Base-by-base conservation (phyloP, 2,329 filamentous ascomycete species). In the Chaetomium strumarium region DNA sequence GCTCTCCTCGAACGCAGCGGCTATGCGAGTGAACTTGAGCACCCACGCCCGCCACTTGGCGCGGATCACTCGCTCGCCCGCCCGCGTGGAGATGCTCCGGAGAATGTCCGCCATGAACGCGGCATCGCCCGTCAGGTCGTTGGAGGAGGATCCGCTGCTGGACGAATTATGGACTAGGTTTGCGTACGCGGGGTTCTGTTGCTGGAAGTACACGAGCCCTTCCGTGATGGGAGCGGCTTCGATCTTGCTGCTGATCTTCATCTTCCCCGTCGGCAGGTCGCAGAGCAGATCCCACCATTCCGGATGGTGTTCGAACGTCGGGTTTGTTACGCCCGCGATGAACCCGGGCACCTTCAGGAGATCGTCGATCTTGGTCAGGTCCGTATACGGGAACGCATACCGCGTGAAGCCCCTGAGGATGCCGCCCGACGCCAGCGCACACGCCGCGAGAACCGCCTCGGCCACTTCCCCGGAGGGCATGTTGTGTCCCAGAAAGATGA, bases 241-340 rank as follows among this genome's bases (percentile, higher is more conserved):
- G 59, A 97, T 91, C 62, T 84, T 85, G 67, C 81, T 89, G 64
- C 89, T 95, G 64, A 99, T 97, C 70, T 93, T 95, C 76, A 99
- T 90, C 40, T 91, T 84, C 10, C 93, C 93, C 1, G 85, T 92
- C 0, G 91, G 87, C 39, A 99, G 75, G 68, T 99, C 93, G 68
- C 93, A 99, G 12, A 99, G 77, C 10, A 99, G 72, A 69, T 99
- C 93, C 93, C 93, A 99, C 93, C 93, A 99, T 67, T 96, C 91
- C 0, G 88, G 88, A 64, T 97, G 92, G 64, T 90, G 83, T 56
- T 92, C 90, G 67, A 99, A 99, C 0, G 90, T 92, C 6, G 93
- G 93, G 66, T 99, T 99, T 1, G 92, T 99, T 38, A 99, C 93
- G 52, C 93, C 93, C 2, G 93, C 93, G 62, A 99, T 96, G 70